A percentile compares a stretch with the other conserved stretches of the same genome.
Evolutionary conservation across 2,329 filamentous ascomycete genomes (phyloP).

Genomic region (Alternaria rosae): DNA sequence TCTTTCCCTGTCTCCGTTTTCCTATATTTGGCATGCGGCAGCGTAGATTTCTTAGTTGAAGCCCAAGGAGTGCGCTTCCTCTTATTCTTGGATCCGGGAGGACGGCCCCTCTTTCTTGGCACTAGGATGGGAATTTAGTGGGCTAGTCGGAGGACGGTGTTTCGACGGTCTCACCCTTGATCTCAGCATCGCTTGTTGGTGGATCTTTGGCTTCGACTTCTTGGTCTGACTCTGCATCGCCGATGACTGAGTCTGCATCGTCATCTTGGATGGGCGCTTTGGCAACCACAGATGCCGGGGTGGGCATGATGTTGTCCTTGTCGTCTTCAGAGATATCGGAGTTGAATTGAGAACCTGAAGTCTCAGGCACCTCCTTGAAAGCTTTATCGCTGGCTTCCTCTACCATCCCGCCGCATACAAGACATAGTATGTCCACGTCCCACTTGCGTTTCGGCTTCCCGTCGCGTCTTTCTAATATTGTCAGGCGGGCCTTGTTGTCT

Average conservation of each 20-base stretch:
- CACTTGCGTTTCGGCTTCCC: conserved; percentile 12
- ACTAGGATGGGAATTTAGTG: conserved; percentile 10
- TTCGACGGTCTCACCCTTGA: conserved; percentile 15
- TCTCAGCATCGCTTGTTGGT: not conserved
- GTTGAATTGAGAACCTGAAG: not conserved
- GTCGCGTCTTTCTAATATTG: conserved; percentile 24
- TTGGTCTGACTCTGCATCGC: not conserved
- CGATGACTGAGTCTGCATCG: conserved; percentile 1
- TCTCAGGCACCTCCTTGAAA: not conserved
- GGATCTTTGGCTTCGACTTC: not conserved
- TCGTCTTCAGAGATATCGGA: not conserved
- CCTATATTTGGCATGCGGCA: not conserved
- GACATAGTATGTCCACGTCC: conserved; percentile 28
- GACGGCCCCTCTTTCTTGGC: conserved; percentile 8
- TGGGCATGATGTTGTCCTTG: not conserved
- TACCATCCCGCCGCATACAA: conserved; percentile 26
- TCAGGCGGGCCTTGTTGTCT: conserved; percentile 18
- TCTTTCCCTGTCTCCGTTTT: not conserved
- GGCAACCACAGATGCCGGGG: not conserved
- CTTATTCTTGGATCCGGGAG: conserved; percentile 7
- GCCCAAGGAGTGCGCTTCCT: not conserved
- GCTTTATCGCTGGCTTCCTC: conserved; percentile 16
- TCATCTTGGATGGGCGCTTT: not conserved
- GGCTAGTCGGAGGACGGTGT: conserved; percentile 7
- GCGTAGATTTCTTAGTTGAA: not conserved